phyloP scores from a whole-genome alignment of 2,329 filamentous ascomycete genomes.

The Nemania sp. region DNA sequence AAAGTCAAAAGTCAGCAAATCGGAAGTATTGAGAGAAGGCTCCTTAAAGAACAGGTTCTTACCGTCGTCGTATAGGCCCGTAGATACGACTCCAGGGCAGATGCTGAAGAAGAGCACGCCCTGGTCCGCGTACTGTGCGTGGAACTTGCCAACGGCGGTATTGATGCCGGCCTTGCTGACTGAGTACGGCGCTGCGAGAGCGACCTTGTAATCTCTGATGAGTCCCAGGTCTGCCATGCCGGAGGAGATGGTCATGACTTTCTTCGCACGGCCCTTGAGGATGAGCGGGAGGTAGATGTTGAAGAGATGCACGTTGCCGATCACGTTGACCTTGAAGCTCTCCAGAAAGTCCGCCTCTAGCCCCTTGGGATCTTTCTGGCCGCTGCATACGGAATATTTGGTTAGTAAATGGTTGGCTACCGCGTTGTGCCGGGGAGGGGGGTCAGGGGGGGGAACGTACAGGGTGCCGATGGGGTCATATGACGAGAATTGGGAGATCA shows the following conservation, averaged over 20 bases:
- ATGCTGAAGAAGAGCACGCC: slow-evolving; percentile 51
- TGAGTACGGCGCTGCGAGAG: slow-evolving; percentile 57
- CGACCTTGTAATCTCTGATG: slow-evolving; percentile 40
- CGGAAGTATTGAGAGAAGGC: background rate
- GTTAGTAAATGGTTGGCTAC: background rate
- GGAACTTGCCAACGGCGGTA: slow-evolving; percentile 45
- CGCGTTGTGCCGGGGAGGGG: background rate
- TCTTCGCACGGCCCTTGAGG: slow-evolving; percentile 54
- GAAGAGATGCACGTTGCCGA: slow-evolving; percentile 57
- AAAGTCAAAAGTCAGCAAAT: background rate
- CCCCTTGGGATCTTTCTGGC: slow-evolving; percentile 36
- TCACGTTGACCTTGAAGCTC: slow-evolving; percentile 52
- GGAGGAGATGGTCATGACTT: slow-evolving; percentile 56
- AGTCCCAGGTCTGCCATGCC: slow-evolving; percentile 50
- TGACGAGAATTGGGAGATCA: slow-evolving; percentile 34
- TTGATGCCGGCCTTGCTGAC: slow-evolving; percentile 41
- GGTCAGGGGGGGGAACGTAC: slow-evolving; percentile 33
- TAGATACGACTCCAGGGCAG: slow-evolving; percentile 50
- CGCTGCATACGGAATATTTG: slow-evolving; percentile 29
- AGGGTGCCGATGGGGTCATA: slow-evolving; percentile 43
- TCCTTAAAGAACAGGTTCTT: background rate
- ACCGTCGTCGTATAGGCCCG: slow-evolving; percentile 33
- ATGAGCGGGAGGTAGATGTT: slow-evolving; percentile 58
- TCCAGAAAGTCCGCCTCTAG: slow-evolving; percentile 44
- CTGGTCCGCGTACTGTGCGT: slow-evolving; percentile 47